A percentile compares a stretch with the other conserved stretches of the same genome.
Evolutionary conservation across 2,329 filamentous ascomycete genomes (phyloP).

Genomic region (Westerdykella sp.): DNA sequence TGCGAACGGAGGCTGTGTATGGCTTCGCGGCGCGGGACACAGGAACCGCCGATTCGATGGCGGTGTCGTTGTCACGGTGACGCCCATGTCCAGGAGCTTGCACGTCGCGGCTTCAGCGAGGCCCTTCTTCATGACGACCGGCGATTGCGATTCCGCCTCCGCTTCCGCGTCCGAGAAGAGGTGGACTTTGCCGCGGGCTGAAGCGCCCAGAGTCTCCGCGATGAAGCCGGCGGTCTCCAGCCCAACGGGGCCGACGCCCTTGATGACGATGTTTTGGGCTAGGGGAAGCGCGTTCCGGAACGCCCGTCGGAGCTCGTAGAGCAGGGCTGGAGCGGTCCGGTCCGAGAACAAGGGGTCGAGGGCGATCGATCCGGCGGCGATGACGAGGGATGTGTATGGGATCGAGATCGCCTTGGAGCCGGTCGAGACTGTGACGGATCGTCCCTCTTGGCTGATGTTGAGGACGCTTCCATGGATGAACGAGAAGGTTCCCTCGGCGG

Average conservation of each 20-base stretch:
- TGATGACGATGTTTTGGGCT: slow-evolving; percentile 44
- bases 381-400: slow-evolving; percentile 49
- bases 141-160: too few relatives aligned
- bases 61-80: slow-evolving; percentile 41
- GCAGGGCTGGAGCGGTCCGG: slow-evolving; percentile 23
- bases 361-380: slow-evolving; percentile 51
- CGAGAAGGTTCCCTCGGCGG: slow-evolving; percentile 40
- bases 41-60: slow-evolving; percentile 19
- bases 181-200: slow-evolving; percentile 1
- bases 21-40: neutral
- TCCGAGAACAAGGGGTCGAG: slow-evolving; percentile 43
- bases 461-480: slow-evolving; percentile 50
- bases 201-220: slow-evolving; percentile 37
- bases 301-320: slow-evolving; percentile 29
- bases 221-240: slow-evolving; percentile 49
- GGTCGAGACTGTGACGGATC: slow-evolving; percentile 39
- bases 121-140: too few relatives aligned
- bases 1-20: too few relatives aligned
- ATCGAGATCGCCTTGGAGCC: slow-evolving; percentile 33
- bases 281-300: slow-evolving; percentile 33
- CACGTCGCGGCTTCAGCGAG: neutral
- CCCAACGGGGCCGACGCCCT: slow-evolving; percentile 46
- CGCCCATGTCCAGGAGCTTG: slow-evolving; percentile 43
- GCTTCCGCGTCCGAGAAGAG: too few relatives aligned
- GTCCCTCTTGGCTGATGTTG: slow-evolving; percentile 41